These are phyloP conservation scores for Saccharomycopsis guyanensis DNA, from an alignment of 805 yeast species.

Conservation along the genomic window DNA sequence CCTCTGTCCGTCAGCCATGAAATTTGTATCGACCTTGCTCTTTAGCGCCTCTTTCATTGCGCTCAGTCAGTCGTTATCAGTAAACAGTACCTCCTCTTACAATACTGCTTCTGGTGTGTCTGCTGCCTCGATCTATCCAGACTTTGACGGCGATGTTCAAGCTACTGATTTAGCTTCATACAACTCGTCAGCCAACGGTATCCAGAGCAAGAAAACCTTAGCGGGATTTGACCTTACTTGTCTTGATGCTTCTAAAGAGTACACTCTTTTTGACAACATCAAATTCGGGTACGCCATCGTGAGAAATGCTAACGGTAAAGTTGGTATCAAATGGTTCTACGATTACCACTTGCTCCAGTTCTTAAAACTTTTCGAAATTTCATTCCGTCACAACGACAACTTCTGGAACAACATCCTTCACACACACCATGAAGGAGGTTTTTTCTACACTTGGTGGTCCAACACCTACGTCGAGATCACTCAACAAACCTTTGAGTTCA, in stretches of 20 bases:
- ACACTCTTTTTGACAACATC: constrained; percentile 1
- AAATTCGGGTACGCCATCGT: constrained; percentile 12
- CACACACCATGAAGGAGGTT: constrained; percentile 7
- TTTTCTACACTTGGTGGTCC: constrained; percentile 15
- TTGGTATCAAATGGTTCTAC: constrained; percentile 17
- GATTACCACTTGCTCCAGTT: not conserved
- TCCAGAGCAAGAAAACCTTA: not conserved
- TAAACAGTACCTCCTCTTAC: too few relatives aligned
- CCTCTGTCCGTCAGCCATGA: too few relatives aligned
- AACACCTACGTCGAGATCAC: constrained; percentile 7
- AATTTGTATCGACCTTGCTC: too few relatives aligned
- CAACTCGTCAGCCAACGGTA: too few relatives aligned
- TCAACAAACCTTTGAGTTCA: constrained; percentile 13
- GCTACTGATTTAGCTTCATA: too few relatives aligned
- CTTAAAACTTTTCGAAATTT: constrained; percentile 8
- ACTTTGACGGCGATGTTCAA: too few relatives aligned
- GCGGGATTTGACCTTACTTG: not conserved
- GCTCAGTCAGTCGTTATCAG: too few relatives aligned
- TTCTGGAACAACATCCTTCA: constrained; percentile 5
- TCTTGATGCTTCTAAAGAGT: constrained; percentile 7
- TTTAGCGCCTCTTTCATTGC: too few relatives aligned
- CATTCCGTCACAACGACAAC: constrained; percentile 13
- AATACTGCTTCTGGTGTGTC: too few relatives aligned
- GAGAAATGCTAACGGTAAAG: constrained; percentile 5
- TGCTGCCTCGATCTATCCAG: too few relatives aligned